Base-by-base conservation (phyloP, 331 rosid genomes). In the Acacia concinna region DNA sequence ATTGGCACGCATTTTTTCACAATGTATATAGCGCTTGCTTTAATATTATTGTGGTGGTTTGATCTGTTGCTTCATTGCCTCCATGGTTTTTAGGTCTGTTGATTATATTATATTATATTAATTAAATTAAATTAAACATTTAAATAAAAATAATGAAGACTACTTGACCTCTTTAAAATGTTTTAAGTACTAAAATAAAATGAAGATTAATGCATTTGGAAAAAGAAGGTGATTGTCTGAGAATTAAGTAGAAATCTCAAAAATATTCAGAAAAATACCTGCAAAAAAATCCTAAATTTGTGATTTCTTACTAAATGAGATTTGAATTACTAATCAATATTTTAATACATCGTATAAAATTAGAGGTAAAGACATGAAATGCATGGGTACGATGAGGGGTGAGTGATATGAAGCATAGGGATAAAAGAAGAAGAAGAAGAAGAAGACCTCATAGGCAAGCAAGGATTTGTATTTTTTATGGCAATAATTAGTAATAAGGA, bases 401-500 rank as follows among this genome's bases (percentile, higher is more conserved):
- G 51, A 52, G 27, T 52, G n/a, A n/a, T n/a, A 12, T 27, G 65
- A 27, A 27, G 2, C 8, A 43, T 81, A 8, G 82, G 87, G 87
- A 85, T n/a, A 31, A 84, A 81, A 68, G 38, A n/a, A n/a, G n/a
- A n/a, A n/a, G n/a, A n/a, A n/a, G n/a, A n/a, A n/a, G n/a, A n/a
- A 76, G 77, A 47, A 73, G 87, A 76, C 82, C 85, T 54, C 10
- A 66, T 54, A 38, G 52, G 72, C 86, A 88, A 88, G 89, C 82
- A 88, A 88, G 78, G 88, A 84, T 86, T 86, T 78, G 65, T 71
- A 59, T 79, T 44, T 68, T 25, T n/a, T n/a, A 37, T 37, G 31
- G 32, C 41, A 68, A 56, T 69, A 25, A 32, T 54, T 13, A 25
- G 12, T 13, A 17, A 34, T 44, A 13, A 32, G 35, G 35, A 32